Conservation (phyloP, 805 yeast species). For the Saccharomycopsis fodiens region DNA sequence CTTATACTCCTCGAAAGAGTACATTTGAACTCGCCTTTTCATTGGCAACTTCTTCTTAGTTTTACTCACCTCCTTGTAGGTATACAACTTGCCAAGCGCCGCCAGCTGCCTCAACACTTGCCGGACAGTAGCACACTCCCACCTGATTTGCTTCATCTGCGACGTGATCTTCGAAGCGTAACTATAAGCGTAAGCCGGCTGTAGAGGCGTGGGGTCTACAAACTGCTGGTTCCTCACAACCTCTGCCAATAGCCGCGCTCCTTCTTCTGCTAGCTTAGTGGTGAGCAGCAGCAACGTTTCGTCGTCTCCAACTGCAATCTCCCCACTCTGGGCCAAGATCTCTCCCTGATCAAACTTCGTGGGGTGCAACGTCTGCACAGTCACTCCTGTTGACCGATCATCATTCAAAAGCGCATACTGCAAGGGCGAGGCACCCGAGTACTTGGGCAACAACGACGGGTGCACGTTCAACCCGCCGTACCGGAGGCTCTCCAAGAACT, state of each 20-base stretch:
- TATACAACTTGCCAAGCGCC: slow-evolving; percentile 50
- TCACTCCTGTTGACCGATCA: slow-evolving; percentile 66
- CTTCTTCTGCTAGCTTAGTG: slow-evolving; percentile 46
- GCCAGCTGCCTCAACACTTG: slow-evolving; percentile 36
- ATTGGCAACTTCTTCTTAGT: slow-evolving; percentile 26
- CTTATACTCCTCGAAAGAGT: background rate
- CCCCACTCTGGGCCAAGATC: slow-evolving; percentile 50
- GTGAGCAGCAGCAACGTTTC: slow-evolving; percentile 33
- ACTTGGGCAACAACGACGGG: slow-evolving; percentile 78
- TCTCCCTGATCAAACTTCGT: slow-evolving; percentile 75
- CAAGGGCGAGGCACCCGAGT: slow-evolving; percentile 86
- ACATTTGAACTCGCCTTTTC: background rate
- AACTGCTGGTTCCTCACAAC: slow-evolving; percentile 33
- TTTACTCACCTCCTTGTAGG: slow-evolving; percentile 34
- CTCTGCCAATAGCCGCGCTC: slow-evolving; percentile 49
- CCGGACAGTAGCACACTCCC: slow-evolving; percentile 35
- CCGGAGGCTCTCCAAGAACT: slow-evolving; percentile 39
- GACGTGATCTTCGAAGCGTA: slow-evolving; percentile 52
- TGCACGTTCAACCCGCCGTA: slow-evolving; percentile 85
- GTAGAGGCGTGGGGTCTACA: slow-evolving; percentile 12
- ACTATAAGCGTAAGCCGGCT: slow-evolving; percentile 30
- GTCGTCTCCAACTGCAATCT: slow-evolving; percentile 37
- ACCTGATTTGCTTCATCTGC: slow-evolving; percentile 35
- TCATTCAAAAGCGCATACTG: slow-evolving; percentile 68
- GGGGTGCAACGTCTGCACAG: slow-evolving; percentile 88